Evolutionary conservation across 2,329 filamentous ascomycete genomes (phyloP).

Genomic region (Microsporum ferrugineum): DNA sequence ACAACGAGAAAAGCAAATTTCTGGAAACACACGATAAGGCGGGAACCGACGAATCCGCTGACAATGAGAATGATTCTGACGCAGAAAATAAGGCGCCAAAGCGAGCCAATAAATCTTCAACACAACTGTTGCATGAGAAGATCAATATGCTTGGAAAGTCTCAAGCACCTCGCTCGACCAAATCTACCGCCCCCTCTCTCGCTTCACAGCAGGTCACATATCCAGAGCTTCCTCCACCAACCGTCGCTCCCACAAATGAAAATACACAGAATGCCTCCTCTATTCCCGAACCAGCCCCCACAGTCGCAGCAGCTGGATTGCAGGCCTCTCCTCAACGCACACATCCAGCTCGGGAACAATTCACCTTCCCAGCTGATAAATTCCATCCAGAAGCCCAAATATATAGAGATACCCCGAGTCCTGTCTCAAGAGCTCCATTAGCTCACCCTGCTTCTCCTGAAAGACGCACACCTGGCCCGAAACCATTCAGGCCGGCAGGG

Average conservation of each 20-base stretch:
- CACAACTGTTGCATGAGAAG: slow-evolving; percentile 81
- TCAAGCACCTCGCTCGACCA: slow-evolving; percentile 35
- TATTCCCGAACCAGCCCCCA: slow-evolving; percentile 34
- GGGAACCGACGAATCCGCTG: slow-evolving; percentile 46
- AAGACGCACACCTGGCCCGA: slow-evolving; percentile 13
- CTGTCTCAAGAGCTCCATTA: slow-evolving; percentile 6
- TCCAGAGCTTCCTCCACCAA: slow-evolving; percentile 23
- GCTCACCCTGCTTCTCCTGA: slow-evolving; percentile 11
- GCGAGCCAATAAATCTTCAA: slow-evolving; percentile 77
- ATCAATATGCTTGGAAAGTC: slow-evolving; percentile 63
- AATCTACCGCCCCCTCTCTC: slow-evolving; percentile 30
- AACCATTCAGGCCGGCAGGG: slow-evolving; percentile 17
- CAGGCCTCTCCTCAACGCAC: slow-evolving; percentile 8
- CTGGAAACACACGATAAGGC: slow-evolving; percentile 37
- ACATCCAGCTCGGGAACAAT: not conserved
- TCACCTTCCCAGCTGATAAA: not conserved
- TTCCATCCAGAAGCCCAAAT: not conserved
- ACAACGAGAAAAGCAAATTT: slow-evolving; percentile 31
- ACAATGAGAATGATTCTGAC: slow-evolving; percentile 34
- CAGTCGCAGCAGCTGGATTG: not conserved
- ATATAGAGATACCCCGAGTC: slow-evolving; percentile 1
- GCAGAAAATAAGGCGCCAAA: slow-evolving; percentile 42
- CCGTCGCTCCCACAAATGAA: slow-evolving; percentile 8
- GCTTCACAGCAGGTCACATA: slow-evolving; percentile 26
- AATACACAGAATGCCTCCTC: slow-evolving; percentile 15